These are phyloP conservation scores for Haplosporangium sp. DNA, from an alignment of 371 early-diverging fungal genomes.

Conservation along the genomic window DNA sequence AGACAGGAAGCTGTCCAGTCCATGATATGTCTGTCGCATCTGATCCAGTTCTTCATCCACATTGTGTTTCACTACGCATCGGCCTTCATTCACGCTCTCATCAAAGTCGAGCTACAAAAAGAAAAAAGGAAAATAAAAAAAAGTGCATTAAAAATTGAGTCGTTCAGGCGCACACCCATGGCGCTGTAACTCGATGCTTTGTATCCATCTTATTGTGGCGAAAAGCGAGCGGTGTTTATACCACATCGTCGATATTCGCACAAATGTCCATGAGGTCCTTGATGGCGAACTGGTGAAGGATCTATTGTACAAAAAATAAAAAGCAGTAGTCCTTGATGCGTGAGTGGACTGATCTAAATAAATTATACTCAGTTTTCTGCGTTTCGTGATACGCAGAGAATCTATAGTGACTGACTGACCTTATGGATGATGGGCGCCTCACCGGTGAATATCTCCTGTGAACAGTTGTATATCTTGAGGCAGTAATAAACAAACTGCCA, in stretches of 20 bases:
- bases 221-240: constrained; percentile 20
- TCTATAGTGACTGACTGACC: constrained; percentile 20
- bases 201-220: not conserved
- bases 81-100: constrained; percentile 64
- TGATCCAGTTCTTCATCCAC: constrained; percentile 75
- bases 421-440: constrained; percentile 56
- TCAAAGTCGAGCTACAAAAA: constrained; percentile 76
- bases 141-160: not conserved
- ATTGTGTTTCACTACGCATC: constrained; percentile 68
- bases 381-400: not conserved
- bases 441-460: constrained; percentile 38
- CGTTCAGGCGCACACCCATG: not conserved
- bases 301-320: constrained; percentile 25
- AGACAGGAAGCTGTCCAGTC: constrained; percentile 67
- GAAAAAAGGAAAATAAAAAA: not conserved
- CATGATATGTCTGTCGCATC: constrained; percentile 68
- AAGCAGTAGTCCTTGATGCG: not conserved
- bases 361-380: not conserved
- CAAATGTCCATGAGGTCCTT: constrained; percentile 64
- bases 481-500: constrained; percentile 71
- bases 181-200: too few species aligned
- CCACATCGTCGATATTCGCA: constrained; percentile 65
- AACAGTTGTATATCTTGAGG: constrained; percentile 60
- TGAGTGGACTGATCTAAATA: not conserved
- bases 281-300: constrained; percentile 48